These are phyloP conservation scores for Dendrobium chrysotoxum DNA, from an alignment of 106 monocot genomes.

Conservation along the genomic window DNA sequence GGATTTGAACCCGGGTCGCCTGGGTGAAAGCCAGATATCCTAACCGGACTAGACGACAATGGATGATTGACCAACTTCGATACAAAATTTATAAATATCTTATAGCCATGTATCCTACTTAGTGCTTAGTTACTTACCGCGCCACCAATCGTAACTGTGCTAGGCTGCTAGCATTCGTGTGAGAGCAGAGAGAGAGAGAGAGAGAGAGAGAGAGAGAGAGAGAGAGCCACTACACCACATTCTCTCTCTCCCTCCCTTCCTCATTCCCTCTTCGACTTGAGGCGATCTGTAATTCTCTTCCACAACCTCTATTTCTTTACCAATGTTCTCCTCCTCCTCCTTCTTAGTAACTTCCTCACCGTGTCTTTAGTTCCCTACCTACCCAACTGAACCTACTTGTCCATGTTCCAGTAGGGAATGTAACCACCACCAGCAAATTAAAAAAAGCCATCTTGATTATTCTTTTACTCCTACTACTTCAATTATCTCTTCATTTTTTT, in stretches of 20 bases:
- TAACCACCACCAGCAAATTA: not conserved
- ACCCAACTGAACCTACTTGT: conserved; percentile 1
- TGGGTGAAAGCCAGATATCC: conserved; percentile 84
- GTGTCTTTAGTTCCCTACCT: not conserved
- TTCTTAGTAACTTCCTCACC: not conserved
- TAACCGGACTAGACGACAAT: conserved; percentile 79
- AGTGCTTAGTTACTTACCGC: too few relatives aligned
- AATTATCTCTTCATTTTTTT: not conserved
- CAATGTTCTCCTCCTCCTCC: not conserved
- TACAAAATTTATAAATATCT: not conserved
- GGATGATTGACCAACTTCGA: not conserved
- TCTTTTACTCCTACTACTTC: not conserved
- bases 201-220: not conserved
- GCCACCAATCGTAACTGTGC: not conserved
- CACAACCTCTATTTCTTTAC: not conserved
- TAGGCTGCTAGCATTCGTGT: not conserved
- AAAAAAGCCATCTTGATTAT: not conserved
- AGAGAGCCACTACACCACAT: not conserved
- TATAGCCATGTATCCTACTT: not conserved
- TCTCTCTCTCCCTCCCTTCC: not conserved
- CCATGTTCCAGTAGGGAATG: conserved; percentile 2
- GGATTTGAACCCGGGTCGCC: conserved; percentile 81
- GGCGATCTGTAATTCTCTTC: not conserved
- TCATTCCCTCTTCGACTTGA: not conserved
- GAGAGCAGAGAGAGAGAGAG: not conserved